Base-by-base conservation (phyloP, 306 rosid species). In the Trichosanthes cucumerina region DNA sequence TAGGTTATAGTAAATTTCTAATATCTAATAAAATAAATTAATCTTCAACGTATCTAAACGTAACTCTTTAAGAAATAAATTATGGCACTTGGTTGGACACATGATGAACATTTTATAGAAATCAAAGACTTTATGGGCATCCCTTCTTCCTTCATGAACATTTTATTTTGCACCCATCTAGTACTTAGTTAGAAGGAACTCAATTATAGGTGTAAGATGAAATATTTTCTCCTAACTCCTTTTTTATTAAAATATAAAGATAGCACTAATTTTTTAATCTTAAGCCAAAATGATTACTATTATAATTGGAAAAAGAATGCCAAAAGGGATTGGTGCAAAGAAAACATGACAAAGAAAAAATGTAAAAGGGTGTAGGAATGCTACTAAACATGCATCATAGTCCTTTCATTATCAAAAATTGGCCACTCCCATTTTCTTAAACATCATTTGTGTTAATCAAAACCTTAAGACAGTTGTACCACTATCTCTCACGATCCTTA, bases 371-470 rank as follows among this genome's bases (percentile, higher is more conserved):
- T 68, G 52, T 68, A 39, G 19, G 76, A 70, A 43, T 70, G 54
- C 12, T 70, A 24, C 76, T 70, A 70, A 70, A 70, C 76, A 70
- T 43, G 56, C 36, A 70, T 56, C 76, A 44, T 44, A 70, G 76
- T 70, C 76, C 76, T 70, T 80, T 43, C 53, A 73, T 71, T 19
- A 46, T 31, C 31, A 38, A 39, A 66, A 50, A 39, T 66, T 36
- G 16, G 9, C 9, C 74, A 66, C 21, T 66, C 39, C 50, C 74
- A 7, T 10, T 59, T 46, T 31, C 13, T 16, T 60, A 23, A 15
- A 16, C 13, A 60, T 75, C 63, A 72, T 11, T 13, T 16, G 23
- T 69, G 52, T 68, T 38, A 10, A 39, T 69, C 75, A 39, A 69
- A 69, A 41, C 34, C 34, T n/a, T 11, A 38, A 41, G 19, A 69